A percentile compares a stretch with the other conserved stretches of the same genome.
phyloP scores from a whole-genome alignment of 495 filamentous ascomycete species.

The Penicillium bovifimosum region DNA sequence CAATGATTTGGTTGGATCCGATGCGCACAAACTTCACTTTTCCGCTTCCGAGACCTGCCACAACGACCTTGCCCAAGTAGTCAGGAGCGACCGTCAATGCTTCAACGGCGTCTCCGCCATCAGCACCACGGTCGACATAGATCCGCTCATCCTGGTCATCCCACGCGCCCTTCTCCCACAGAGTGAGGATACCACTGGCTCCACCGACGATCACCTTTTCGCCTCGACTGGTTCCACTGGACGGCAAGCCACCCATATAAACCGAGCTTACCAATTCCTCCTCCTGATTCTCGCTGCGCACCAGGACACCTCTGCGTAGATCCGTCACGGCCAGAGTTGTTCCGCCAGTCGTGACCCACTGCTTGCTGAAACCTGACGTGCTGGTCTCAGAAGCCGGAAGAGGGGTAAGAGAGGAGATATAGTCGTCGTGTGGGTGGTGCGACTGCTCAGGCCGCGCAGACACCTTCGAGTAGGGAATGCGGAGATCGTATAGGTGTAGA shows the following conservation, averaged over 20 bases:
- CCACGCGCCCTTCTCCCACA: slow-evolving; percentile 93
- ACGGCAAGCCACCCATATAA: slow-evolving; percentile 62
- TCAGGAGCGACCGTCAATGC: slow-evolving; percentile 61
- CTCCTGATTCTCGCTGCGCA: slow-evolving; percentile 86
- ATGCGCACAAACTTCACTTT: slow-evolving; percentile 49
- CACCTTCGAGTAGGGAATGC: slow-evolving; percentile 52
- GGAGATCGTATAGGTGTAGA: slow-evolving; percentile 86
- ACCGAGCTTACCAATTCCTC: slow-evolving; percentile 80
- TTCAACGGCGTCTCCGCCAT: slow-evolving; percentile 66
- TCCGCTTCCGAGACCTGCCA: slow-evolving; percentile 73
- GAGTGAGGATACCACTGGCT: slow-evolving; percentile 70
- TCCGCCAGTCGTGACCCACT: slow-evolving; percentile 88
- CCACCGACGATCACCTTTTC: slow-evolving; percentile 77
- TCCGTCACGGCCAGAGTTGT: slow-evolving; percentile 87
- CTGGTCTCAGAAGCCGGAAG: slow-evolving; percentile 71
- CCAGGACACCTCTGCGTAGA: slow-evolving; percentile 71
- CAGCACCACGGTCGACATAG: slow-evolving; percentile 52
- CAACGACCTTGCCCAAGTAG: slow-evolving; percentile 58
- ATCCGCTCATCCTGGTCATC: slow-evolving; percentile 90
- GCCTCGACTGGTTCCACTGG: slow-evolving; percentile 57
- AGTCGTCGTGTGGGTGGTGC: slow-evolving; percentile 83
- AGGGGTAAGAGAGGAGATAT: slow-evolving; percentile 82
- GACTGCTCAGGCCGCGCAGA: slow-evolving; percentile 65
- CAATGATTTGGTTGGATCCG: slow-evolving; percentile 53
- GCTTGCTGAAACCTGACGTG: slow-evolving; percentile 80